Conservation (phyloP, 192 early-diverging fungal genomes). For the Gorgonomyces haynaldii region DNA sequence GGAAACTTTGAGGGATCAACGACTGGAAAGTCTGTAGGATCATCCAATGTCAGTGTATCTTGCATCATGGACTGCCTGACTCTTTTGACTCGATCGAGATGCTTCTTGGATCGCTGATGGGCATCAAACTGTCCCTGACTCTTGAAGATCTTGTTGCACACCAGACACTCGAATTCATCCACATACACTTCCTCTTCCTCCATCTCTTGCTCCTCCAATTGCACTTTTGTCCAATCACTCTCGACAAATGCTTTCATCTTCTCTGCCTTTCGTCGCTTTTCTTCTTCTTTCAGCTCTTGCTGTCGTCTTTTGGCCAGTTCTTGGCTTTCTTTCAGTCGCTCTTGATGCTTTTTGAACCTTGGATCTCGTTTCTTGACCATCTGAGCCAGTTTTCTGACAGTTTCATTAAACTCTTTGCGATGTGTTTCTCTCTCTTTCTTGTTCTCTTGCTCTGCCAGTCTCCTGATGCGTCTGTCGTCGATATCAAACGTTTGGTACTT, state of each 20-base stretch:
- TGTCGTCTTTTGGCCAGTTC: conserved; percentile 39
- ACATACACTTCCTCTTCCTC: conserved; percentile 14
- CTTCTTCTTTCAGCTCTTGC: conserved; percentile 46
- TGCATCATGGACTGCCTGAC: conserved; percentile 58
- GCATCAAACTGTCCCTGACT: conserved; percentile 32
- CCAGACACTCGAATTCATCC: conserved; percentile 66
- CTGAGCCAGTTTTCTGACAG: conserved; percentile 49
- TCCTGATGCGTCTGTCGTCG: conserved; percentile 64
- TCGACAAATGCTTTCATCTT: conserved; percentile 47
- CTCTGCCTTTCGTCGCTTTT: conserved; percentile 45
- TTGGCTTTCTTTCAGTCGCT: conserved; percentile 31
- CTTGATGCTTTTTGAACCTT: conserved; percentile 59
- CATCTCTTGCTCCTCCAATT: conserved; percentile 31
- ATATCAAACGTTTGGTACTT: conserved; percentile 71
- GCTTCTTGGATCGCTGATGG: neutral
- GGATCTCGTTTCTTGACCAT: conserved; percentile 87
- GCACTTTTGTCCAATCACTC: conserved; percentile 64
- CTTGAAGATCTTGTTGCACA: conserved; percentile 83
- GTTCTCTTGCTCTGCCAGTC: conserved; percentile 90
- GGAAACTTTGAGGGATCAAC: no score
- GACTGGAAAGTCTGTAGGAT: neutral
- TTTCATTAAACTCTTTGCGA: conserved; percentile 29
- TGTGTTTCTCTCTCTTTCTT: conserved; percentile 66
- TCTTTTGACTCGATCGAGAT: conserved; percentile 17
- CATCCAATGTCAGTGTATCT: conserved; percentile 10